Conservation (phyloP, 73 alveolate genomes). For the Tetrahymena elliotti region DNA sequence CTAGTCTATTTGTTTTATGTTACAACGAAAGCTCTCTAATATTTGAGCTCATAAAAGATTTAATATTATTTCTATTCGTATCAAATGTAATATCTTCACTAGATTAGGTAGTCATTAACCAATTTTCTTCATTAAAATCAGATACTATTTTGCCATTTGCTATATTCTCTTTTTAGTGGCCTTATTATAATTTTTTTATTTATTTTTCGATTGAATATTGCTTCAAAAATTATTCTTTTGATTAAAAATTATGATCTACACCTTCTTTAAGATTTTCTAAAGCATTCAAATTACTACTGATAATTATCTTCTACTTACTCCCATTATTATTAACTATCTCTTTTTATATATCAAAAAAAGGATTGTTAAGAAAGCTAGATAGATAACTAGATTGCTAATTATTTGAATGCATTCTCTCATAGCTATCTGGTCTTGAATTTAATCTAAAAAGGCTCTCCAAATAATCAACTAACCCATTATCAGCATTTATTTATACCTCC, state of each 20-base stretch:
- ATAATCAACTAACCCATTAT: neutral
- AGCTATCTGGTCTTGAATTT: neutral
- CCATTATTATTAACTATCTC: neutral
- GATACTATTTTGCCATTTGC: neutral
- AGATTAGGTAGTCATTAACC: neutral
- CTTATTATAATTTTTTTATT: neutral
- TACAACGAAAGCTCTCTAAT: neutral
- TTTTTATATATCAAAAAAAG: neutral
- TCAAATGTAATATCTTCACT: neutral
- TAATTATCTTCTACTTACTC: neutral
- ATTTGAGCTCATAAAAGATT: neutral
- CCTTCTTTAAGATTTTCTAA: neutral
- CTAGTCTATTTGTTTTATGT: neutral
- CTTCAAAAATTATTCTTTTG: neutral
- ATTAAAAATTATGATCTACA: neutral
- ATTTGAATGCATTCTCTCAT: neutral
- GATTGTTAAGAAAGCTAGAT: neutral
- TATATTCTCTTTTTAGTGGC: neutral
- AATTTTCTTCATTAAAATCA: neutral
- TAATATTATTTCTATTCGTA: neutral
- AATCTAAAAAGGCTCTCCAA: neutral
- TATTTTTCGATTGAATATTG: neutral
- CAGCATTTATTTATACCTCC: neutral
- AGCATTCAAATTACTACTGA: neutral
- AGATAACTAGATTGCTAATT: neutral